These are phyloP conservation scores for Plasmodium cynomolgi DNA, from an alignment of 169 alveolate genomes.

Conservation along the genomic window DNA sequence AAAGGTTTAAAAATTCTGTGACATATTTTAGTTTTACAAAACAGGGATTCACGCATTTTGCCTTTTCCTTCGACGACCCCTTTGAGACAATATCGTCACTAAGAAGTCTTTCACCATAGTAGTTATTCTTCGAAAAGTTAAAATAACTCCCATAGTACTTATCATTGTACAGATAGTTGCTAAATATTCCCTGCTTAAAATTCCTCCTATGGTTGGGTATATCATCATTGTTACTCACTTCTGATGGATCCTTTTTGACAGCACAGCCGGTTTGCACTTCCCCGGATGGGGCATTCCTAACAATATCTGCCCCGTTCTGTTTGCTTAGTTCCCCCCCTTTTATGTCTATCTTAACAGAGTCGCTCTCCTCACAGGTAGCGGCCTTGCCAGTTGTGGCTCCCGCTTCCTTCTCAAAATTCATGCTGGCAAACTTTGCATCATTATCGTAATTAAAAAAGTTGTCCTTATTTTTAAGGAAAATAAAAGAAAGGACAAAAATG, in stretches of 20 bases:
- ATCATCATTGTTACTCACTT: background rate
- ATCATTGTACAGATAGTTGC: conserved; percentile 1
- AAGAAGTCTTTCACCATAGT: background rate
- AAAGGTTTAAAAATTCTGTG: conserved; percentile 8
- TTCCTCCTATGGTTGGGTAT: background rate
- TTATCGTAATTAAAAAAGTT: conserved; percentile 24
- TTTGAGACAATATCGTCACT: background rate
- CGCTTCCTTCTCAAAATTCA: background rate
- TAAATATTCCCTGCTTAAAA: background rate
- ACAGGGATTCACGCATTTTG: background rate
- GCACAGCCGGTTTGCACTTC: background rate
- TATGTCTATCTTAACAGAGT: background rate
- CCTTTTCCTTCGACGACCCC: background rate
- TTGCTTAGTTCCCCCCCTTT: background rate
- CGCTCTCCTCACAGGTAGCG: background rate
- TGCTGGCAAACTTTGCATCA: background rate
- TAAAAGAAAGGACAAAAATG: conserved; percentile 54
- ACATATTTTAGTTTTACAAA: conserved; percentile 2
- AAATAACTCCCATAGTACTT: background rate
- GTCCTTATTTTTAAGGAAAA: conserved; percentile 70
- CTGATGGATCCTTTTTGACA: background rate
- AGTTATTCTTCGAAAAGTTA: background rate
- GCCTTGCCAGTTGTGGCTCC: background rate
- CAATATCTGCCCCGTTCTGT: background rate
- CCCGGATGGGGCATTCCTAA: background rate